These are phyloP conservation scores for Alternaria ventricosa DNA, from an alignment of 2,329 filamentous ascomycete species.

Conservation along the genomic window DNA sequence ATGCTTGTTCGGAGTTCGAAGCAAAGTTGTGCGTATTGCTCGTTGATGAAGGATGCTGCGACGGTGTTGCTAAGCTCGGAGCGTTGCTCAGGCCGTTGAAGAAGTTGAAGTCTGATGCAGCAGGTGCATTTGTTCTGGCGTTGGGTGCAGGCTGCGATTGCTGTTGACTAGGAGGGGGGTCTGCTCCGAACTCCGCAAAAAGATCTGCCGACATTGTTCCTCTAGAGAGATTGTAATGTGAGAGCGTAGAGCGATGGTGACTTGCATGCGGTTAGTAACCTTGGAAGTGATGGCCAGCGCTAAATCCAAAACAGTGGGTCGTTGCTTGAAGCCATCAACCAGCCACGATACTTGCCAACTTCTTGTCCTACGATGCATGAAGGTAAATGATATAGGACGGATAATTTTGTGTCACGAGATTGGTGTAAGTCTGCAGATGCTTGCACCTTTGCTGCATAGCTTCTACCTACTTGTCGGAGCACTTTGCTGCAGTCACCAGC, in stretches of 20 bases:
- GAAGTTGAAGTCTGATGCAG: constrained; percentile 39
- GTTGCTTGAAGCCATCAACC: not conserved
- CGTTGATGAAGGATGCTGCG: constrained; percentile 15
- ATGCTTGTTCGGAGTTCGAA: not conserved
- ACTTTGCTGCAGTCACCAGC: too few species aligned
- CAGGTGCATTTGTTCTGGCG: constrained; percentile 7
- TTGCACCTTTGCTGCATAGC: too few species aligned
- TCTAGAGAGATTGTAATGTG: constrained; percentile 1
- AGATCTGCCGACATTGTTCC: constrained; percentile 45
- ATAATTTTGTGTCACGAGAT: too few species aligned
- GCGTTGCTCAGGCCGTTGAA: constrained; percentile 40
- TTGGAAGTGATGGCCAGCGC: constrained; percentile 19
- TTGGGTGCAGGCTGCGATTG: constrained; percentile 9
- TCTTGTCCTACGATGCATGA: not conserved
- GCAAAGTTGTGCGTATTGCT: constrained; percentile 10
- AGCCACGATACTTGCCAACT: not conserved
- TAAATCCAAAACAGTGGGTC: constrained; percentile 21
- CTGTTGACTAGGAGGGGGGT: constrained; percentile 21
- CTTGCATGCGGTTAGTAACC: constrained; percentile 12
- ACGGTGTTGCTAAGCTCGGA: constrained; percentile 20
- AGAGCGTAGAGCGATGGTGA: constrained; percentile 14
- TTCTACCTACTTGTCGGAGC: too few species aligned
- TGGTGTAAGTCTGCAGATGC: too few species aligned
- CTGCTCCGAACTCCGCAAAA: constrained; percentile 42
- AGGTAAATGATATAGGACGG: not conserved